phyloP scores from a whole-genome alignment of 306 rosid species.

The Albizia julibrissin region DNA sequence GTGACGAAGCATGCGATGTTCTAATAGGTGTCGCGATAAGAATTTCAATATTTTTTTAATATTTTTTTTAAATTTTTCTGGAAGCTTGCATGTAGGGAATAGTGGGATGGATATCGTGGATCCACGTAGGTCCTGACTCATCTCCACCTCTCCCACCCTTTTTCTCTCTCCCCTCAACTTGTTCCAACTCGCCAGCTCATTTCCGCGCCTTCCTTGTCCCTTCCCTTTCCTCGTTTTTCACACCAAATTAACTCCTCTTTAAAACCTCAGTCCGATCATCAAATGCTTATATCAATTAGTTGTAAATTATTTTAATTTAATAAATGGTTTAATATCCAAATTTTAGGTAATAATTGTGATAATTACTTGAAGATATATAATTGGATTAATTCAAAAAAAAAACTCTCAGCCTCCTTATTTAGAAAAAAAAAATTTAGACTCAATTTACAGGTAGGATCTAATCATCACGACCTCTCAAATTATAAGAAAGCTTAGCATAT shows the following conservation, averaged over 20 bases:
- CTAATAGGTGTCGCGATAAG: neutral
- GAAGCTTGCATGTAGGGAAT: neutral
- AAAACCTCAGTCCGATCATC: too few relatives aligned
- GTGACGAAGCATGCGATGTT: neutral
- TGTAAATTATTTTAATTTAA: too few relatives aligned
- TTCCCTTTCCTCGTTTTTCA: neutral
- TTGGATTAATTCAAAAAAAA: too few relatives aligned
- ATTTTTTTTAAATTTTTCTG: neutral
- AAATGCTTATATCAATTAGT: too few relatives aligned
- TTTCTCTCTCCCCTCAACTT: neutral
- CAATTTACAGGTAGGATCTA: too few relatives aligned
- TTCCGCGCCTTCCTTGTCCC: neutral
- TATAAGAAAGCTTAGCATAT: too few relatives aligned
- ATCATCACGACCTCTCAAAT: too few relatives aligned
- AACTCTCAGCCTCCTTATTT: too few relatives aligned
- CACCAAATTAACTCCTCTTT: neutral
- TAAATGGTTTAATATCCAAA: too few relatives aligned
- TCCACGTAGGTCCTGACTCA: constrained; percentile 31
- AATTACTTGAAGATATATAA: too few relatives aligned
- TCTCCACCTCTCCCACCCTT: neutral
- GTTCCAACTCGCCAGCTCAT: neutral
- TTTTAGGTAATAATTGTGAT: too few relatives aligned
- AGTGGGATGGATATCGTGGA: neutral
- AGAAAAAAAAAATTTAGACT: too few relatives aligned
- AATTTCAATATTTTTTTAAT: neutral